A percentile compares a stretch with the other conserved stretches of the same genome.
phyloP scores from a whole-genome alignment of 2,329 filamentous ascomycete species.

The Colletotrichum sp. region DNA sequence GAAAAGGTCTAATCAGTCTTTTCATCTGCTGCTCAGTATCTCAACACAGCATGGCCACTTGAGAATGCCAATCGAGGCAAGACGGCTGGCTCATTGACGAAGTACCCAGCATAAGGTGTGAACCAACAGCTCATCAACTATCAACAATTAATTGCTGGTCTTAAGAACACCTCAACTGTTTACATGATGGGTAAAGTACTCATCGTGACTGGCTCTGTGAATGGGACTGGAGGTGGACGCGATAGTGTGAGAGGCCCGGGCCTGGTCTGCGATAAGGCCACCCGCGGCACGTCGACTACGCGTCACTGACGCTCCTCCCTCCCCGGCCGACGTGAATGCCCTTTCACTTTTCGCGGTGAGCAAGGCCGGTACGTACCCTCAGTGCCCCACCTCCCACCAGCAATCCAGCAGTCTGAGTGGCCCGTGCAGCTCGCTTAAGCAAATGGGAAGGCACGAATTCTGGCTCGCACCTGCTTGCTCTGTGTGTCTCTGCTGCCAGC shows the following conservation, averaged over 20 bases:
- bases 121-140: not conserved
- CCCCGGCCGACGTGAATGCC: not conserved
- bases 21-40: not conserved
- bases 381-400: not conserved
- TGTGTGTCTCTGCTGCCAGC: not conserved
- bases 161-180: not conserved
- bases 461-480: not conserved
- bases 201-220: not conserved
- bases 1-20: not conserved
- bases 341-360: not conserved
- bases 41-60: not conserved
- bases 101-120: not conserved
- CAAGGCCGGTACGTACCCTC: not conserved
- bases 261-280: not conserved
- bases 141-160: not conserved
- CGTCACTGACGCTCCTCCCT: not conserved
- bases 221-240: not conserved
- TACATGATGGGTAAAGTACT: not conserved
- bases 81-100: not conserved
- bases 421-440: slow-evolving; percentile 7
- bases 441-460: not conserved
- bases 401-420: not conserved
- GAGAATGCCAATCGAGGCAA: not conserved
- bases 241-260: not conserved
- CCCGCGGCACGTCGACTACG: not conserved